Base-by-base conservation (phyloP, 2,329 filamentous ascomycete species). In the Diaporthe ampelina region DNA sequence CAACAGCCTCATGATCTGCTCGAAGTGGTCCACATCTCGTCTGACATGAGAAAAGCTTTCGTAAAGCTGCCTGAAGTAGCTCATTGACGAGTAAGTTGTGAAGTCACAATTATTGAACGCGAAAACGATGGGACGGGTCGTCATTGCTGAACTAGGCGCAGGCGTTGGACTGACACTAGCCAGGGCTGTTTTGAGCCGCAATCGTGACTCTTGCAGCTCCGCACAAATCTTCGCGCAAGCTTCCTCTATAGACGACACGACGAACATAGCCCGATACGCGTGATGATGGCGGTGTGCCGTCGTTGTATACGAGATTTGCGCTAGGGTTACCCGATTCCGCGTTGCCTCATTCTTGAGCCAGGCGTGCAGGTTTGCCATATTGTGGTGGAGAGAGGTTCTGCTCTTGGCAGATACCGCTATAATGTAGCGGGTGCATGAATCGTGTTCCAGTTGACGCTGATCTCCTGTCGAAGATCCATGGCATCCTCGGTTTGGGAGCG, bases 241-340 rank as follows among this genome's bases (percentile, higher is more conserved):
- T 74, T 88, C 86, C 0, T 79, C 73, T 3, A 86, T 73, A 68
- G 83, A 83, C 6, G 81, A 79, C 0, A 83, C 87, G 4, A 83
- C 80, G 59, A 89, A 83, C 58, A 85, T 86, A 79, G 90, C 84
- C 35, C 90, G 86, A 83, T 86, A 88, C 77, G 86, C 84, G 80
- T 91, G 88, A 76, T 92, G 91, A 15, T 89, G 87, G 56, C 88
- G 87, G n/a, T 92, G 88, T 15, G 93, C 93, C 4, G 92, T 94
- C 0, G 90, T 91, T 0, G 91, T 92, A 81, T 94, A 94, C 0
- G 92, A 88, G 1, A 94, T 81, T 74, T 90, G 84, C 1, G 87
- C 84, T 17, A 93, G 24, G 79, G 0, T 88, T 86, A 1, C 11
- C 15, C 21, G 58, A 29, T 45, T 5, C 4, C 24, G 85, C 5